Percentiles rank a stretch among this genome's conserved stretches.
Evolutionary conservation across 371 early-diverging fungal genomes (phyloP).

Genomic region (Mucor irregularis): DNA sequence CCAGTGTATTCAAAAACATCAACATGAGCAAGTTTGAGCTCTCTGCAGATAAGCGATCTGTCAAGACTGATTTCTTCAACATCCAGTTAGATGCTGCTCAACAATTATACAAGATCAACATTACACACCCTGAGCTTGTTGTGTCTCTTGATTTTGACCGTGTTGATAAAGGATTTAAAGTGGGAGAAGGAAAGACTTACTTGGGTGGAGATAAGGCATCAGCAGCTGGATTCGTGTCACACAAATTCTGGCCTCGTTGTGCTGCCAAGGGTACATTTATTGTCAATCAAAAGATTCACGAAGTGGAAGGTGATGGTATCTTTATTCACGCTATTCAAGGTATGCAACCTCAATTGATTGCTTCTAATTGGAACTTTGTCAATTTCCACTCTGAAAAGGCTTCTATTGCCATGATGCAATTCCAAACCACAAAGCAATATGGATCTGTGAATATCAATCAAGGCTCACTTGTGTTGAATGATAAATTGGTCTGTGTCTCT

Average conservation of each 20-base stretch:
- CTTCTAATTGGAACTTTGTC: slow-evolving; percentile 83
- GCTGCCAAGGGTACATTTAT: slow-evolving; percentile 73
- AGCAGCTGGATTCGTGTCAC: slow-evolving; percentile 62
- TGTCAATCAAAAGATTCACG: slow-evolving; percentile 64
- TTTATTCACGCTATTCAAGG: slow-evolving; percentile 85
- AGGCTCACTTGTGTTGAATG: slow-evolving; percentile 71
- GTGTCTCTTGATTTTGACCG: slow-evolving; percentile 70
- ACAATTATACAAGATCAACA: slow-evolving; percentile 51
- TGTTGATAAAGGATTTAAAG: slow-evolving; percentile 74
- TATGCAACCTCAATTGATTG: slow-evolving; percentile 85
- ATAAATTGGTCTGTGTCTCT: slow-evolving; percentile 70
- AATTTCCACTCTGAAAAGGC: slow-evolving; percentile 63
- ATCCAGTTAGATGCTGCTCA: slow-evolving; percentile 59
- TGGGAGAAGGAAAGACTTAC: slow-evolving; percentile 79
- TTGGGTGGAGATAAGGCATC: slow-evolving; percentile 58
- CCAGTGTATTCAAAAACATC: slow-evolving; percentile 71
- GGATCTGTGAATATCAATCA: slow-evolving; percentile 73
- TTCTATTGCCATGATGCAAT: slow-evolving; percentile 78
- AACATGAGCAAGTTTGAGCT: slow-evolving; percentile 68
- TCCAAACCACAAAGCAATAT: slow-evolving; percentile 77
- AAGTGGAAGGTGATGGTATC: slow-evolving; percentile 72
- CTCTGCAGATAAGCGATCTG: slow-evolving; percentile 71
- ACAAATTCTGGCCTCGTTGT: slow-evolving; percentile 83
- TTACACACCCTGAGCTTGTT: slow-evolving; percentile 63
- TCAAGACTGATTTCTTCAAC: slow-evolving; percentile 66